A percentile compares a stretch with the other conserved stretches of the same genome.
These are phyloP conservation scores for Collariella sp. DNA, from an alignment of 495 filamentous ascomycete species.

Conservation along the genomic window DNA sequence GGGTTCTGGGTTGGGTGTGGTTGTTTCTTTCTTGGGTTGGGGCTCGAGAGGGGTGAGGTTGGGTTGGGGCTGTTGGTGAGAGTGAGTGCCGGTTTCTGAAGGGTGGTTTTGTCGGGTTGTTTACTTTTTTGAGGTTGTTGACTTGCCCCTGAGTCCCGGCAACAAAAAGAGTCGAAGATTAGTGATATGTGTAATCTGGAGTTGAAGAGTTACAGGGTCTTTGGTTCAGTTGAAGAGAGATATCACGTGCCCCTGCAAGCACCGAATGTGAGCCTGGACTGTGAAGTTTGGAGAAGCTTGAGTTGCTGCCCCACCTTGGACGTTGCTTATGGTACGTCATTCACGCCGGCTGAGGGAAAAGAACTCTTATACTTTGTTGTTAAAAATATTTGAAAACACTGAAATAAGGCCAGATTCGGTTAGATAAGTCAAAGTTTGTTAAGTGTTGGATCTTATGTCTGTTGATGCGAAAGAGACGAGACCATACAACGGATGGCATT, in stretches of 20 bases:
- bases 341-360: not conserved
- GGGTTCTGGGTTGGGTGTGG: not conserved
- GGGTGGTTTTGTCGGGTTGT: not conserved
- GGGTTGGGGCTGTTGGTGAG: not conserved
- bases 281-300: not conserved
- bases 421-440: no score
- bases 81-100: not conserved
- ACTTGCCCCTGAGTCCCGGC: no score
- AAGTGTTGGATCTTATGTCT: no score
- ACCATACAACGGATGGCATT: no score
- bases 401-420: no score
- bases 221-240: not conserved
- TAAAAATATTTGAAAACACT: no score
- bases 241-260: conserved; percentile 2
- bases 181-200: not conserved
- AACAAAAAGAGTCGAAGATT: not conserved
- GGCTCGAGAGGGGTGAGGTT: not conserved
- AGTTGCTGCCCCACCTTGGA: not conserved
- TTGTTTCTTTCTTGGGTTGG: not conserved
- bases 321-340: not conserved
- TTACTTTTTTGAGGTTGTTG: no score
- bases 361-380: no score
- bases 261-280: not conserved
- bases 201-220: not conserved
- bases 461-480: no score